Conservation (phyloP, 2,329 filamentous ascomycete genomes). For the Aspergillus sp. region DNA sequence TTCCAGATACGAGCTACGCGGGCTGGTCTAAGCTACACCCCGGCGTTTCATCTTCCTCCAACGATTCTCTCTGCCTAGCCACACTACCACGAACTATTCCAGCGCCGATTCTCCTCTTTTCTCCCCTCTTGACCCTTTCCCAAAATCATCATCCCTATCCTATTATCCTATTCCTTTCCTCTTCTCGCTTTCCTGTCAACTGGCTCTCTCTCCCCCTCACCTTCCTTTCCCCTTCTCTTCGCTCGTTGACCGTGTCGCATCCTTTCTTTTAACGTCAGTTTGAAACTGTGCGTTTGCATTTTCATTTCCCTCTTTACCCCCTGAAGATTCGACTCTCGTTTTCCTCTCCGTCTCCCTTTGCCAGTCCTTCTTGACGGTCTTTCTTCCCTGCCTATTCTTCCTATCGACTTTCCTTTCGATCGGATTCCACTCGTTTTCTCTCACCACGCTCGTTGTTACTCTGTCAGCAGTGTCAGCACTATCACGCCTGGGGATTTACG, state of each 20-base stretch:
- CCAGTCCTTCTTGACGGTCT: background rate
- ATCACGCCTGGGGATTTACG: too few relatives aligned
- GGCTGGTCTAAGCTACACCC: background rate
- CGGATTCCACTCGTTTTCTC: background rate
- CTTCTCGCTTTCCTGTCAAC: background rate
- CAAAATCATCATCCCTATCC: too few relatives aligned
- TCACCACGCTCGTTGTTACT: background rate
- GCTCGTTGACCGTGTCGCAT: slow-evolving; percentile 3
- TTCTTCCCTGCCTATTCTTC: background rate
- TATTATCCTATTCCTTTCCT: background rate
- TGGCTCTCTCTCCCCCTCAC: slow-evolving; percentile 1
- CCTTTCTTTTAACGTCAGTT: slow-evolving; percentile 12
- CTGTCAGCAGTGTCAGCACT: too few relatives aligned
- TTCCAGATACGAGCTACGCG: background rate
- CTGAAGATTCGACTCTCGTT: slow-evolving; percentile 5
- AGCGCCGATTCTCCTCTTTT: background rate
- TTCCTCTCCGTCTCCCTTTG: background rate
- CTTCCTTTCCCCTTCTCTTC: background rate
- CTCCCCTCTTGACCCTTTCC: background rate
- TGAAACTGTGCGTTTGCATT: slow-evolving; percentile 17
- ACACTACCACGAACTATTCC: background rate
- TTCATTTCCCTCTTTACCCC: slow-evolving; percentile 8
- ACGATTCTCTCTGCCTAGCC: background rate
- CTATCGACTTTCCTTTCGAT: background rate
- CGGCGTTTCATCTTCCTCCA: background rate